phyloP scores from a whole-genome alignment of 805 yeast genomes.

The Kodamaea sagamina region DNA sequence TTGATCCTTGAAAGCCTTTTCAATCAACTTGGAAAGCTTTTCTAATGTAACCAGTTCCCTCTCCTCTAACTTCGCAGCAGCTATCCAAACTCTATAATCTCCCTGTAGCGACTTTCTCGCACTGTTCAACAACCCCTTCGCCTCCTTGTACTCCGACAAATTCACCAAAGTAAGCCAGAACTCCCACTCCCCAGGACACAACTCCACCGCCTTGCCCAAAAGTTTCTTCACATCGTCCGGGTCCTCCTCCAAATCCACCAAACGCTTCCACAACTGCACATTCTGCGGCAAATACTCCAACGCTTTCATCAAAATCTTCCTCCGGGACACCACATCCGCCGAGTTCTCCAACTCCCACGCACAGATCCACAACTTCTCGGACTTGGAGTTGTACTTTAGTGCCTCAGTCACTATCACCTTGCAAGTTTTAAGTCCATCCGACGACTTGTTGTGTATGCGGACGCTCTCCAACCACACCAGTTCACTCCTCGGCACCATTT shows the following conservation, averaged over 20 bases:
- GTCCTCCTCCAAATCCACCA: slow-evolving; percentile 61
- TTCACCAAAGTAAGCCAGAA: slow-evolving; percentile 65
- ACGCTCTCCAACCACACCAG: slow-evolving; percentile 83
- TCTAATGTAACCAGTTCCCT: slow-evolving; percentile 50
- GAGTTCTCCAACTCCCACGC: slow-evolving; percentile 63
- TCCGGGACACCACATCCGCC: slow-evolving; percentile 51
- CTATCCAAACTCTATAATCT: slow-evolving; percentile 62
- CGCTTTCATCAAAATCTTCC: slow-evolving; percentile 67
- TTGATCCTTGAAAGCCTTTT: slow-evolving; percentile 19
- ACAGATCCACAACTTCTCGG: slow-evolving; percentile 69
- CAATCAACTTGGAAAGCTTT: slow-evolving; percentile 45
- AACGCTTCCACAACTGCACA: slow-evolving; percentile 65
- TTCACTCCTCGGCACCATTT: slow-evolving; percentile 61
- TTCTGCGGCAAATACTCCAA: slow-evolving; percentile 62
- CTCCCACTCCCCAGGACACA: slow-evolving; percentile 63
- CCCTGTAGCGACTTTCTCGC: slow-evolving; percentile 59
- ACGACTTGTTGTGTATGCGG: slow-evolving; percentile 53
- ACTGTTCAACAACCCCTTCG: slow-evolving; percentile 54
- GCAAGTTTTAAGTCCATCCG: slow-evolving; percentile 44
- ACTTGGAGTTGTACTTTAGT: slow-evolving; percentile 53
- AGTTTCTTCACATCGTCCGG: slow-evolving; percentile 51
- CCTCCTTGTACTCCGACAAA: slow-evolving; percentile 46
- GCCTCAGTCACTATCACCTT: slow-evolving; percentile 67
- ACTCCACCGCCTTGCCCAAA: slow-evolving; percentile 63
- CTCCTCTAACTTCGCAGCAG: slow-evolving; percentile 67